phyloP scores from a whole-genome alignment of 805 yeast species.

The Schwanniomyces polymorphus region DNA sequence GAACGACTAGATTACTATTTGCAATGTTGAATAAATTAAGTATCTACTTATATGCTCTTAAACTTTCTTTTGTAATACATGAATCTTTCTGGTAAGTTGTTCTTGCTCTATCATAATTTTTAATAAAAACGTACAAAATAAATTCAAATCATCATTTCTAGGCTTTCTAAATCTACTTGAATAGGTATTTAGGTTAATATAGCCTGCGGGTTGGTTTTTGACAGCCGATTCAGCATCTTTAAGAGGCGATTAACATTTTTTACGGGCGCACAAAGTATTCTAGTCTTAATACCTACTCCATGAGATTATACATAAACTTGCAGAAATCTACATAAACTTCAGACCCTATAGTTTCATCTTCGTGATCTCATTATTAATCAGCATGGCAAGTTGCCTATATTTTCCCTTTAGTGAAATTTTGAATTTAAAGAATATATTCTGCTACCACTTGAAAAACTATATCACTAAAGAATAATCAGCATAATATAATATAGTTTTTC shows the following conservation, averaged over 20 bases:
- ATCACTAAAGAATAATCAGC: not conserved
- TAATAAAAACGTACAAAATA: not conserved
- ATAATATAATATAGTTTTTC: not conserved
- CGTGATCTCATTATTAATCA: not conserved
- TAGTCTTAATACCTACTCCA: not conserved
- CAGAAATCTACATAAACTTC: not conserved
- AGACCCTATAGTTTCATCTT: not conserved
- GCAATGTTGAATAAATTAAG: no score
- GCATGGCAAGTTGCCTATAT: not conserved
- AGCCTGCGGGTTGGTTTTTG: not conserved
- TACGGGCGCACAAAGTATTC: not conserved
- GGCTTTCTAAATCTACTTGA: not conserved
- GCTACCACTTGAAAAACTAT: not conserved
- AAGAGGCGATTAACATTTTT: not conserved
- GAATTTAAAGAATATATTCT: not conserved
- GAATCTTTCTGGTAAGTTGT: not conserved
- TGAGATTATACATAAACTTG: not conserved
- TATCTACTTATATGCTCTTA: not conserved
- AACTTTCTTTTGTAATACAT: not conserved
- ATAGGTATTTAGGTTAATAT: not conserved
- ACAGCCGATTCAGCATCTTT: not conserved
- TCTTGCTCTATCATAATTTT: not conserved
- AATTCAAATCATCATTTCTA: not conserved
- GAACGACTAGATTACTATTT: no score
- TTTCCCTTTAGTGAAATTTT: not conserved